phyloP scores from a whole-genome alignment of 163 green algal genomes.

The Prototheca wickerhamii region DNA sequence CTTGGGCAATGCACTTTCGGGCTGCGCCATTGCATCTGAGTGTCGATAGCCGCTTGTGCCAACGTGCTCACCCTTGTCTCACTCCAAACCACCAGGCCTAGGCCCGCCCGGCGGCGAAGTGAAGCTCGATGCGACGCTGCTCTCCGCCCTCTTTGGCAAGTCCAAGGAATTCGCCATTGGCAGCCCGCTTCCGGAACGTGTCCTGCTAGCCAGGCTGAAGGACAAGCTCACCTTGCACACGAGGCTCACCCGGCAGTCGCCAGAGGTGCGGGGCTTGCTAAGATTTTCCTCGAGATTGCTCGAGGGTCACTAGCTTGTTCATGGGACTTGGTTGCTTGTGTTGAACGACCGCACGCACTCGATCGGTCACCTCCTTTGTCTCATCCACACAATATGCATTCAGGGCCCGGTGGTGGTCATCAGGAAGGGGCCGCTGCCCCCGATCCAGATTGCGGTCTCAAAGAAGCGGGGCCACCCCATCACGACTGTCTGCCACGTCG shows the following conservation, averaged over 20 bases:
- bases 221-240: constrained; percentile 39
- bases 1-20: too few species aligned
- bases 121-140: constrained; percentile 35
- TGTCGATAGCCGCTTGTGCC: too few species aligned
- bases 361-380: neutral
- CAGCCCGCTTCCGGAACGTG: constrained; percentile 6
- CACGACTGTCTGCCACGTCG: constrained; percentile 16
- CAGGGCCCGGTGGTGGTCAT: constrained; percentile 33
- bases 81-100: neutral
- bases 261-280: constrained; percentile 10
- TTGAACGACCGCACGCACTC: too few species aligned
- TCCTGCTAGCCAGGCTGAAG: constrained; percentile 24
- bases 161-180: constrained; percentile 33
- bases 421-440: constrained; percentile 26
- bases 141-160: constrained; percentile 35
- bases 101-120: neutral
- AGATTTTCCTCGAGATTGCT: too few species aligned
- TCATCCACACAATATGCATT: too few species aligned
- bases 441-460: neutral
- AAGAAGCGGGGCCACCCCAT: constrained; percentile 19
- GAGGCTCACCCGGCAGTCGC: constrained; percentile 12
- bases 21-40: too few species aligned
- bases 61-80: too few species aligned
- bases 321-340: too few species aligned
- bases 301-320: too few species aligned